Percentiles rank a stretch among this genome's conserved stretches.
These are phyloP conservation scores for Cylindrotheca closterium DNA, from an alignment of 108 stramenopile genomes.

Conservation along the genomic window DNA sequence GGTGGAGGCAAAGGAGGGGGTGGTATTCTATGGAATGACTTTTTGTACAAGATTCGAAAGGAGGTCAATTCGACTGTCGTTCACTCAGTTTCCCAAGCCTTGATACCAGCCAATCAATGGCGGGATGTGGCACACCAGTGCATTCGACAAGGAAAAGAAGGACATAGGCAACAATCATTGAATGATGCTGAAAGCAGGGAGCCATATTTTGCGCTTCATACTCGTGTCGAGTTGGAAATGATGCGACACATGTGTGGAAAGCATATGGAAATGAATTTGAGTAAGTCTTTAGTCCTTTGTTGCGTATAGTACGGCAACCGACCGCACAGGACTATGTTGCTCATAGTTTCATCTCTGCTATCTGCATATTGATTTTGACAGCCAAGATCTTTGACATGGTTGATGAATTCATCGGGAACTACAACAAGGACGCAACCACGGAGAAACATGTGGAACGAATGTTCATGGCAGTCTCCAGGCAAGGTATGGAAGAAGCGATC, in stretches of 20 bases:
- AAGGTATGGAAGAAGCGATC: conserved; percentile 17
- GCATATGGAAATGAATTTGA: conserved; percentile 61
- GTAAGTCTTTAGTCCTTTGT: not conserved
- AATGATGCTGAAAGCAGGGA: no score
- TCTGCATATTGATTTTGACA: no score
- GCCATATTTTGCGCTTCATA: conserved; percentile 66
- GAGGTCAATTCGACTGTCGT: not conserved
- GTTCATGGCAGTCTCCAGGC: conserved; percentile 28
- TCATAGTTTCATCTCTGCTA: no score
- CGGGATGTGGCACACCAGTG: conserved; percentile 11
- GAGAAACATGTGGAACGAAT: conserved; percentile 13
- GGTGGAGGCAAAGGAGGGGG: conserved; percentile 43
- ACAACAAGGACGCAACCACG: not conserved
- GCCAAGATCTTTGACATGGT: conserved; percentile 53
- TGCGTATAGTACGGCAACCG: no score
- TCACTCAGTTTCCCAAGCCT: not conserved
- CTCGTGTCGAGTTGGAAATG: conserved; percentile 78
- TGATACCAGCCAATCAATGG: conserved; percentile 5
- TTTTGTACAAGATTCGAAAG: not conserved
- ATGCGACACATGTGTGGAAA: conserved; percentile 50
- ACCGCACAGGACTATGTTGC: no score
- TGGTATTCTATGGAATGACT: conserved; percentile 37
- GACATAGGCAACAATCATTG: not conserved
- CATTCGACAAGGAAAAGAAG: not conserved
- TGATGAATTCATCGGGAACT: conserved; percentile 8